Evolutionary conservation across 2,329 filamentous ascomycete species (phyloP), one percentile per base, ranked within the genome.

Genomic region (Arachnomyces sp.): DNA sequence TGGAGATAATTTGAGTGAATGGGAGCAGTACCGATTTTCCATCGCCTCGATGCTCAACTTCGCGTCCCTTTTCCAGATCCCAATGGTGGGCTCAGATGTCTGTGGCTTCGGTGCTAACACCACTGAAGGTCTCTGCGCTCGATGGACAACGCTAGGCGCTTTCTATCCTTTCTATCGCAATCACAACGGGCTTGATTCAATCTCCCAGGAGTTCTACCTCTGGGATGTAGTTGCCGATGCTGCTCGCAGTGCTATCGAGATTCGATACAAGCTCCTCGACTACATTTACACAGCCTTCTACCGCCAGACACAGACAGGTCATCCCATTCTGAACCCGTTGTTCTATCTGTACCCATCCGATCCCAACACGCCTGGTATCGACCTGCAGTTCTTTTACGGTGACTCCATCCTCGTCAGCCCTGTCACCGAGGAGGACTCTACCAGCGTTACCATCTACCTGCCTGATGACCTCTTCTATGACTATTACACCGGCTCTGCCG

Each of bases 111-210:
- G 69, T 8, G 72, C 68, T 11, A 74, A 83, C 51, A 80, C 81
- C 0, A 82, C 74, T 8, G 78, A 84, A 55, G 67, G 75, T 34
- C 73, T 88, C 4, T 88, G 84, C 56, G 77, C 82, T 3, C 78
- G 84, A n/a, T 89, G 84, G 84, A 77, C 82, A 1, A 72, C 74
- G 17, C 71, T 87, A 0, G 83, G 82, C 12, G 83, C 83, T 7
- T 87, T 88, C 67, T 71, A 74, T 29, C 79, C 82, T 1, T 88
- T 89, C 67, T 87, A 80, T 66, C 80, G 84, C 45, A 81, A 86
- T 59, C 84, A 89, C 65, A 82, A 82, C 43, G 68, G 70, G 18
- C 59, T 71, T 31, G 57, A 62, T 25, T 59, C 60, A 3, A 67
- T 74, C n/a, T 57, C 68, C 1, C 84, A 88, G 54, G 84, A 88